Base-by-base conservation (phyloP, 129 eudicot genomes). In the Logfia minima region DNA sequence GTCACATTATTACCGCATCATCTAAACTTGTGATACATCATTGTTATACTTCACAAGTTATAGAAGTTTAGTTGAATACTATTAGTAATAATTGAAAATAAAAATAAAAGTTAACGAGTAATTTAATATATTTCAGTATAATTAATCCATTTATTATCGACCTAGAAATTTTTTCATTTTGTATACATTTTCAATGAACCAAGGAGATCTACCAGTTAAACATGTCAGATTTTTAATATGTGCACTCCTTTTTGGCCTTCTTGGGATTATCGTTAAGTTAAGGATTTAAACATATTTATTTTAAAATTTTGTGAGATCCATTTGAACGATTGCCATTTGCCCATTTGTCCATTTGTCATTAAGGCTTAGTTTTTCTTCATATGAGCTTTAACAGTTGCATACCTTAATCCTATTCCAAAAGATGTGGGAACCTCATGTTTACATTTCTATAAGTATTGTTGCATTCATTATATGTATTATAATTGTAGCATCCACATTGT, bases 391-490 rank as follows among this genome's bases (percentile, higher is more conserved):
- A 4, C 43, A 48, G n/a, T 39, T 26, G 13, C 45, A 17, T 17
- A 59, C 28, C 35, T 16, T 35, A 19, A 37, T 75, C 70, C 16
- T 43, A 63, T 43, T 48, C 19, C 7, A 45, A 75, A 64, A 64
- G 28, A 85, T 75, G 93, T 29, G 83, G 83, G 76, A 71, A 73
- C 71, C 81, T 66, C 84, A 84, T 34, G 77, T 87, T 35, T 84
- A 84, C n/a, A 59, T 88, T 64, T 84, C 85, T 56, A 60, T 83
- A 5, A 77, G 67, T 48, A 60, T 83, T 17, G 71, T 78, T 24
- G 87, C 84, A 48, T 74, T 91, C 68, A 76, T 62, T 21, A 71
- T 73, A n/a, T 37, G 53, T 29, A 22, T 81, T 14, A 85, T 84
- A 13, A 71, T 82, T 70, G 80, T 58, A 13, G 88, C 80, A 62